Base-by-base conservation (phyloP, 257 asterid species). In the Ligustrum vulgare region DNA sequence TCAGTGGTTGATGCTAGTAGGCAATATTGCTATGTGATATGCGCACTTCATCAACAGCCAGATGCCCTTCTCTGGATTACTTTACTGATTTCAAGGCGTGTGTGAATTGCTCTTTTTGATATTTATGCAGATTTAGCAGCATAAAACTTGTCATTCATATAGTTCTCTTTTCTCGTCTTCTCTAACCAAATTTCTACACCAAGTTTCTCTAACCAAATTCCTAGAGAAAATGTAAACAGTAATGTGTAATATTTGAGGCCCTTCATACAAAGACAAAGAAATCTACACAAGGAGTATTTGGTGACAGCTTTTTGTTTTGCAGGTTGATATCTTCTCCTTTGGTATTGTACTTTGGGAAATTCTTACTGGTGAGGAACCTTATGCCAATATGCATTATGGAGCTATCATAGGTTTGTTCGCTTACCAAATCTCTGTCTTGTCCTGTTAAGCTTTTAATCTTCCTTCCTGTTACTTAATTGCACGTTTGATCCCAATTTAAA, bases 311-410 rank as follows among this genome's bases (percentile, higher is more conserved):
- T 65, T 71, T 10, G 60, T 56, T 67, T 20, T 62, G 80, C 90
- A 93, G 98, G 98, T 93, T 78, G 97, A 93, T 69, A 96, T 93
- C 73, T 93, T 93, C 87, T 93, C 97, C 32, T 93, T 93, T 18
- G 98, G 98, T 41, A 93, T 93, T 41, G 98, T 93, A 47, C 89
- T 93, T 13, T 93, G 97, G 98, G 98, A 93, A 79, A 93, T 93
- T 76, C 93, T 93, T 56, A 93, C 98, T 11, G 96, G 98, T n/a
- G 98, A 93, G 81, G 98, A 93, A 82, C 98, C 98, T 34, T 93
- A 93, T 58, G 94, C 98, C 83, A 93, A 90, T 78, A 93, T 93
- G 98, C 97, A 93, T 83, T 93, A 93, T 65, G 98, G 98, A 72
- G 98, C 96, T 77, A 93, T 93, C 84, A 93, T 93, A 72, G 98